Evolutionary conservation across 352 stramenopile genomes (phyloP).

Genomic region (Pythium utonaiense): DNA sequence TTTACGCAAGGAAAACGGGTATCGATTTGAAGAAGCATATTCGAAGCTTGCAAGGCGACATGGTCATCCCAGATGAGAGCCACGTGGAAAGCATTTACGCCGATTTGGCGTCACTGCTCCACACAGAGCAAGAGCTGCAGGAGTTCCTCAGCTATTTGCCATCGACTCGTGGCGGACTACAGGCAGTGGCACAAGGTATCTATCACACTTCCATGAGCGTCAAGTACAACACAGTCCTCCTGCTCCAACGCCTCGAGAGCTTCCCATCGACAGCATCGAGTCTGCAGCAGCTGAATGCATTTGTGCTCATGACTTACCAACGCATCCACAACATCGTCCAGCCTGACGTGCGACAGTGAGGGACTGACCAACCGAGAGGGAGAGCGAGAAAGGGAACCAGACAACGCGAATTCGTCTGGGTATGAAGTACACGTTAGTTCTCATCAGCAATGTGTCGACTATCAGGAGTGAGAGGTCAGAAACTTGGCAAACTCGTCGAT

Average conservation of each 20-base stretch:
- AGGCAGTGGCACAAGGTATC: slow-evolving; percentile 80
- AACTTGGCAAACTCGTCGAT: slow-evolving; percentile 55
- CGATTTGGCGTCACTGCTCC: slow-evolving; percentile 72
- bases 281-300: slow-evolving; percentile 69
- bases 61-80: slow-evolving; percentile 67
- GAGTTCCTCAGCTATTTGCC: slow-evolving; percentile 85
- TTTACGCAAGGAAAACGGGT: slow-evolving; percentile 74
- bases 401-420: too few species aligned
- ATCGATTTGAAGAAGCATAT: slow-evolving; percentile 83
- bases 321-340: slow-evolving; percentile 78
- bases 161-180: slow-evolving; percentile 67
- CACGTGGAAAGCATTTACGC: slow-evolving; percentile 81
- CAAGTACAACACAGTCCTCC: slow-evolving; percentile 86
- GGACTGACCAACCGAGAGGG: not conserved
- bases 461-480: slow-evolving; percentile 29
- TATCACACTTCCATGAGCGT: slow-evolving; percentile 85
- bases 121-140: slow-evolving; percentile 72
- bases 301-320: slow-evolving; percentile 82
- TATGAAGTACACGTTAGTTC: too few species aligned
- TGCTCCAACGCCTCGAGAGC: slow-evolving; percentile 83
- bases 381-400: too few species aligned
- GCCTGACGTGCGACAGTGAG: slow-evolving; percentile 34
- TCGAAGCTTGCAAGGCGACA: slow-evolving; percentile 69
- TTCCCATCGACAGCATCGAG: slow-evolving; percentile 70
- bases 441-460: not conserved